A percentile compares a stretch with the other conserved stretches of the same genome.
Conservation (phyloP, 2,329 filamentous ascomycete species). For the Sporothrix variecibatus region DNA sequence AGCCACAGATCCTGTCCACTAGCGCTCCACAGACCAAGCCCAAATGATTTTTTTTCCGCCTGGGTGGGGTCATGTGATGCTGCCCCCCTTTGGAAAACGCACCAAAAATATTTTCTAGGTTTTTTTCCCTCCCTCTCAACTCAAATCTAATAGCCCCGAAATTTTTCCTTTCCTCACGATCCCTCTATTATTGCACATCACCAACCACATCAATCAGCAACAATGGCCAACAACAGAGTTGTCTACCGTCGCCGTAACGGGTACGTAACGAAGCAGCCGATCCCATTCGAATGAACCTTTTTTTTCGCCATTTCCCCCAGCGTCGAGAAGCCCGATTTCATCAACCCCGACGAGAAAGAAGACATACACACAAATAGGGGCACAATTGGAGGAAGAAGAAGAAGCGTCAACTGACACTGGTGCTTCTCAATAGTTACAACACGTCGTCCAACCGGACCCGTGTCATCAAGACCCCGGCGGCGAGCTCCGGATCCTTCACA, state of each 20-base stretch:
- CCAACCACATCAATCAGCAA: constrained; percentile 47
- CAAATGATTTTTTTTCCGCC: constrained; percentile 18
- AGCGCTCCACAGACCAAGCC: neutral
- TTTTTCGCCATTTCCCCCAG: neutral
- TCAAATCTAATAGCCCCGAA: constrained; percentile 22
- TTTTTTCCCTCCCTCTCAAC: constrained; percentile 24
- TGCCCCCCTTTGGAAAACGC: constrained; percentile 27
- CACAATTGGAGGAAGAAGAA: constrained; percentile 7
- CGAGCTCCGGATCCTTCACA: constrained; percentile 93
- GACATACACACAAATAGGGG: neutral
- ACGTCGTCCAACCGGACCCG: constrained; percentile 96
- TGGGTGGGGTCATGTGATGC: constrained; percentile 28
- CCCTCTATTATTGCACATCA: constrained; percentile 19
- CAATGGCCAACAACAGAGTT: constrained; percentile 61
- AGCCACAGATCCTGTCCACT: neutral
- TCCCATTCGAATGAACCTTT: neutral
- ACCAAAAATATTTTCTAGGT: constrained; percentile 30
- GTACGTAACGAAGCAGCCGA: constrained; percentile 54
- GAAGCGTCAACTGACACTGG: constrained; percentile 23
- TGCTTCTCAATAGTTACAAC: constrained; percentile 75
- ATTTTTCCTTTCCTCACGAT: constrained; percentile 24
- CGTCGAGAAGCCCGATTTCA: neutral
- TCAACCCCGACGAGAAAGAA: constrained; percentile 1
- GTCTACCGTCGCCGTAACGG: constrained; percentile 77
- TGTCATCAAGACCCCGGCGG: constrained; percentile 94